These are phyloP conservation scores for Ajuga chamaepitys DNA, from an alignment of 257 asterid species.

Conservation along the genomic window DNA sequence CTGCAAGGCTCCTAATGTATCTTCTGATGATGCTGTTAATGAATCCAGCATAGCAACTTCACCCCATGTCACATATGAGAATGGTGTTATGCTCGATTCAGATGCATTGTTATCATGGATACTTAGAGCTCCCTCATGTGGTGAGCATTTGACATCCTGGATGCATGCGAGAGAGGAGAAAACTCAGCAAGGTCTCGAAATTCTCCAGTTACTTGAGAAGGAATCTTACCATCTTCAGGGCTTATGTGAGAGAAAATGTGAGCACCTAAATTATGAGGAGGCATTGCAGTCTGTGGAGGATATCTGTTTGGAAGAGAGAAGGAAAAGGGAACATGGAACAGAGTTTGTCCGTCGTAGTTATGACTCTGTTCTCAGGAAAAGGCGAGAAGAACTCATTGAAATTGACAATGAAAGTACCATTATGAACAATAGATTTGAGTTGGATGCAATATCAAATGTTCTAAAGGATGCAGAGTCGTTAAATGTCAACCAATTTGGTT, in stretches of 20 bases:
- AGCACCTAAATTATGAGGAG: conserved; percentile 76
- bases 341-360: conserved; percentile 55
- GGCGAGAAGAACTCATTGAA: conserved; percentile 69
- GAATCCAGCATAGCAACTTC: conserved; percentile 27
- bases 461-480: conserved; percentile 84
- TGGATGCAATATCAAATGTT: conserved; percentile 79
- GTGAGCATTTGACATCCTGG: conserved; percentile 70
- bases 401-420: conserved; percentile 41
- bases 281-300: conserved; percentile 84
- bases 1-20: conserved; percentile 27
- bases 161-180: conserved; percentile 58
- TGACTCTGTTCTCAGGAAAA: conserved; percentile 59
- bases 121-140: conserved; percentile 64
- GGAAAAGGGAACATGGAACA: conserved; percentile 56
- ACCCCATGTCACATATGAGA: conserved; percentile 32
- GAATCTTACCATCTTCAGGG: conserved; percentile 75
- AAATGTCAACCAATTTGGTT: conserved; percentile 65
- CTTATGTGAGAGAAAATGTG: conserved; percentile 82
- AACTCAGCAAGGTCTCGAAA: conserved; percentile 58
- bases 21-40: conserved; percentile 26
- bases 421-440: conserved; percentile 58
- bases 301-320: conserved; percentile 80
- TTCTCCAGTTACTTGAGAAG: conserved; percentile 76
- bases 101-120: conserved; percentile 88
- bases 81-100: conserved; percentile 50